A percentile compares a stretch with the other conserved stretches of the same genome.
Conservation (phyloP, 2,329 filamentous ascomycete species). For the Ophiosphaerella narmari region DNA sequence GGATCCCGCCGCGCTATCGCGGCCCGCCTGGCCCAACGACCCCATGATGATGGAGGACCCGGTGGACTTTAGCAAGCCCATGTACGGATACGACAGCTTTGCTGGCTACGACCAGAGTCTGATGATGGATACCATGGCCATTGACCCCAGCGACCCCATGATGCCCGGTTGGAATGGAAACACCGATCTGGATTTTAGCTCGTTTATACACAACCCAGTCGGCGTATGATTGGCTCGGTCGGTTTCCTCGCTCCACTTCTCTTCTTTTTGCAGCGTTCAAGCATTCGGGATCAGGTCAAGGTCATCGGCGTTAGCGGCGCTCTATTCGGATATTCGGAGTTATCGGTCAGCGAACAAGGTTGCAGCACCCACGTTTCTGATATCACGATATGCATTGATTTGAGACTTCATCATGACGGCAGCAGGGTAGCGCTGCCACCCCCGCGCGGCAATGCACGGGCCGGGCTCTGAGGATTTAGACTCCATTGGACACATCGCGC, state of each 20-base stretch:
- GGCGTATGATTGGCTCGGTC: conserved; percentile 31
- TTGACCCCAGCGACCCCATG: conserved; percentile 37
- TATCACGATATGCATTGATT: conserved; percentile 12
- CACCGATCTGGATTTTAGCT: conserved; percentile 44
- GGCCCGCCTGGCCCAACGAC: conserved; percentile 37
- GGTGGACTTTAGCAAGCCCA: conserved; percentile 42
- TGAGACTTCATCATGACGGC: conserved; percentile 35
- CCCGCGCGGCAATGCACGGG: neutral
- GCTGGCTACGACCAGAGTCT: conserved; percentile 37
- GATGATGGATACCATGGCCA: conserved; percentile 40
- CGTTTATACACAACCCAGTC: conserved; percentile 43
- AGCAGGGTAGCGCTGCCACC: neutral
- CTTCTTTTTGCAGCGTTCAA: conserved; percentile 39
- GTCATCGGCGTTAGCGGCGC: conserved; percentile 11
- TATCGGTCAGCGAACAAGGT: conserved; percentile 6
- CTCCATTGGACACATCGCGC: neutral
- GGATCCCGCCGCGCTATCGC: conserved; percentile 37
- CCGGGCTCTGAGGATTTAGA: neutral
- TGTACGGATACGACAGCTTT: conserved; percentile 40
- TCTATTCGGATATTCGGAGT: conserved; percentile 2
- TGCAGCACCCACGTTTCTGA: conserved; percentile 13
- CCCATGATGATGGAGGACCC: conserved; percentile 45
- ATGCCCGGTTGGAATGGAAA: conserved; percentile 43
- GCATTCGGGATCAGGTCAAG: conserved; percentile 15
- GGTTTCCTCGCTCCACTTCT: conserved; percentile 21